Base-by-base conservation (phyloP, 139 green algal species). In the Chlorella sorokiniana region DNA sequence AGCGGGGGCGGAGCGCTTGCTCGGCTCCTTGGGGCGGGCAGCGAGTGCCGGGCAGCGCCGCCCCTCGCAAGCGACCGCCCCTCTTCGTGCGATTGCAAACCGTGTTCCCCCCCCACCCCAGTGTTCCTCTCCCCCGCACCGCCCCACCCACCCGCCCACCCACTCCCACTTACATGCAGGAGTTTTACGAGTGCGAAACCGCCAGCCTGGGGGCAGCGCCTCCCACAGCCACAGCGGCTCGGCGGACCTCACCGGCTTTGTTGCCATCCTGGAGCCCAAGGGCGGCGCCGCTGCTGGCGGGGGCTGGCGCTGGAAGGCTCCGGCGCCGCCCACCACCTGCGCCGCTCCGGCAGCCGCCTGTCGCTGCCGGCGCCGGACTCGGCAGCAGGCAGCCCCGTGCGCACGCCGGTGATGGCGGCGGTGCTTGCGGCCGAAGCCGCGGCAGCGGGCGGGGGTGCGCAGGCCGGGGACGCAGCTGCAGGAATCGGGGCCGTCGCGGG, bases 181-280 rank as follows among this genome's bases (percentile, higher is more conserved):
- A 87, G 51, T 90, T 90, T 63, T 90, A 72, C 38, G 84, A 90
- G 42, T 87, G 78, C 83, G 82, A 88, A 25, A 67, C 65, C 0
- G 40, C 51, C n/a, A 73, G 54, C 45, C 14, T 83, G 4, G 44
- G 48, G 69, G 22, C 65, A 45, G 37, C 48, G 35, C 29, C 48
- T 35, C 63, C 6, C 78, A 85, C 69, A 82, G 54, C 56, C 65
- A 79, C 2, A 51, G 41, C 25, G 22, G 5, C 31, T 85, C 78
- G 78, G 59, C 76, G 31, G 77, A 82, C 16, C 64, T 82, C 44
- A 82, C 77, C 0, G 35, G 42, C 64, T 82, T 82, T 54, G 54
- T 51, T 37, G 38, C 45, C 8, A 44, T 18, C 8, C 61, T 68
- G 61, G 61, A 68, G 16, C 48, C 48, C 64, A 44, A 29, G 18